Conservation (phyloP, 2,329 filamentous ascomycete genomes). For the Amauroascus verrucosus region DNA sequence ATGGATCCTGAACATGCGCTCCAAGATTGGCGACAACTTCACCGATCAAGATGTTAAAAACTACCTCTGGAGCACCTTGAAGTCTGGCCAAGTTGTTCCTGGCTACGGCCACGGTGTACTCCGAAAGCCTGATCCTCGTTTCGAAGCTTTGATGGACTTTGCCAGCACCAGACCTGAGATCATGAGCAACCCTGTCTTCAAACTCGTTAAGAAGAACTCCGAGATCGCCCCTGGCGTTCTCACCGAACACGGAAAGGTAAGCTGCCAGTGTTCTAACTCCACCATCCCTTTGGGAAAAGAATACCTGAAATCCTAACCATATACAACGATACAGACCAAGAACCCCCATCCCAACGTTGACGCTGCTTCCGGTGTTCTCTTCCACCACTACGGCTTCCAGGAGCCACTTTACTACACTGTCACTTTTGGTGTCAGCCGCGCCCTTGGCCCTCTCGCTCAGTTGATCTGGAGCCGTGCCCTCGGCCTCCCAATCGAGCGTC, state of each 20-base stretch:
- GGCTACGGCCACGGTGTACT: slow-evolving; percentile 94
- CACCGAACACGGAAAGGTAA: slow-evolving; percentile 79
- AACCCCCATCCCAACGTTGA: slow-evolving; percentile 98
- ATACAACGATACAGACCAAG: slow-evolving; percentile 54
- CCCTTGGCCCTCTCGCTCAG: slow-evolving; percentile 80
- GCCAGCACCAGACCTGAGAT: slow-evolving; percentile 77
- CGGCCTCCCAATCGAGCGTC: slow-evolving; percentile 89
- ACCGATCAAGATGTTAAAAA: slow-evolving; percentile 70
- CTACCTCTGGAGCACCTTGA: slow-evolving; percentile 88
- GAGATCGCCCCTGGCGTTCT: slow-evolving; percentile 83
- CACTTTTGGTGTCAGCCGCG: slow-evolving; percentile 56
- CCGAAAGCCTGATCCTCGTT: slow-evolving; percentile 92
- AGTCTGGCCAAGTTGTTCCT: slow-evolving; percentile 86
- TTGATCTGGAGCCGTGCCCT: slow-evolving; percentile 92
- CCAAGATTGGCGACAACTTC: slow-evolving; percentile 67
- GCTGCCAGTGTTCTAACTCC: slow-evolving; percentile 13
- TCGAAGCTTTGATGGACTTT: slow-evolving; percentile 94
- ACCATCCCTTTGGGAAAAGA: neutral
- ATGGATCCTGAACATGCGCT: slow-evolving; percentile 95
- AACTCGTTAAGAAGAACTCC: slow-evolving; percentile 86
- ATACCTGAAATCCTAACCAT: neutral
- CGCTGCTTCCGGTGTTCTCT: slow-evolving; percentile 81
- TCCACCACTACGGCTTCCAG: slow-evolving; percentile 96
- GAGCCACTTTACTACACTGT: slow-evolving; percentile 90
- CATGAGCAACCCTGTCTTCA: slow-evolving; percentile 76